These are phyloP conservation scores for Metarhizium sp. DNA, from an alignment of 2,329 filamentous ascomycete species.

Conservation along the genomic window DNA sequence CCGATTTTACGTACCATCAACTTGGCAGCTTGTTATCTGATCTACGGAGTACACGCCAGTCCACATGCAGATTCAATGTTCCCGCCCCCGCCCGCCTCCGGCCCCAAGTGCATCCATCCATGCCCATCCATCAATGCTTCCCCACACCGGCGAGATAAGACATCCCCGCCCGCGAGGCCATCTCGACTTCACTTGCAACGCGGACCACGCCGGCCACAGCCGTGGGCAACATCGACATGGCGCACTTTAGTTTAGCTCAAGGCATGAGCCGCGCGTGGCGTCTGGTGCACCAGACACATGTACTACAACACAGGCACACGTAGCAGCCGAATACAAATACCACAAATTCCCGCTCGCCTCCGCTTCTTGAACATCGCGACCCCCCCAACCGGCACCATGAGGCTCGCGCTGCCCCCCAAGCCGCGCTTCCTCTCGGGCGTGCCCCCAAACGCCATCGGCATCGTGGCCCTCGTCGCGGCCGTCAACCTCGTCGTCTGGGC, in stretches of 20 bases:
- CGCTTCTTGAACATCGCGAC: too few species aligned
- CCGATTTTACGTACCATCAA: background rate
- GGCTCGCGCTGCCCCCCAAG: conserved; percentile 14
- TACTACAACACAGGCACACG: too few species aligned
- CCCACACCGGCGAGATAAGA: background rate
- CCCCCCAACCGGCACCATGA: conserved; percentile 7
- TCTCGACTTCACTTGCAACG: background rate
- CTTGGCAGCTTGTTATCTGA: background rate
- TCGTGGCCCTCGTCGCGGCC: conserved; percentile 40
- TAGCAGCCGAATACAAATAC: too few species aligned
- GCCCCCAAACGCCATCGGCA: conserved; percentile 28
- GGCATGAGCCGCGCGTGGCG: too few species aligned
- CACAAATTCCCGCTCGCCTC: too few species aligned
- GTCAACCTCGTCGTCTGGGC: conserved; percentile 49
- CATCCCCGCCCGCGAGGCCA: background rate
- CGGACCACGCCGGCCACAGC: too few species aligned
- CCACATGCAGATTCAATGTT: too few species aligned
- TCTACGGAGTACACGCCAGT: background rate
- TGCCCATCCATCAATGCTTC: background rate
- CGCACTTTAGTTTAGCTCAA: too few species aligned
- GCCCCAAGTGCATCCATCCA: too few species aligned
- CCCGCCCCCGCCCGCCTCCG: too few species aligned
- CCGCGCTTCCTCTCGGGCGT: conserved; percentile 21
- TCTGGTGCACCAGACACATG: too few species aligned
- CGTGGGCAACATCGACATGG: too few species aligned